These are phyloP conservation scores for Saccharomycopsis schoenii DNA, from an alignment of 805 yeast species.

Conservation along the genomic window DNA sequence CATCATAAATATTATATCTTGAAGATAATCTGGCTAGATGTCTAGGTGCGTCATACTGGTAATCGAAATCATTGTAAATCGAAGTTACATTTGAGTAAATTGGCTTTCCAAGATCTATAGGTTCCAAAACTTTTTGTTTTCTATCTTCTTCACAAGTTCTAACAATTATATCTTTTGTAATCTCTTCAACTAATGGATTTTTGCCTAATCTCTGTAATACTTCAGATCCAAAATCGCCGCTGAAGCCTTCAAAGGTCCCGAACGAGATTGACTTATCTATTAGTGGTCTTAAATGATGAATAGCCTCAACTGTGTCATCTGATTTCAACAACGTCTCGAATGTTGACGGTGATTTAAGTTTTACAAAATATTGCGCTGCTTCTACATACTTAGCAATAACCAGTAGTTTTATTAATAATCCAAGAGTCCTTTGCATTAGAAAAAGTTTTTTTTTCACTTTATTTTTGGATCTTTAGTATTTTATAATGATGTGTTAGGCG, in stretches of 20 bases:
- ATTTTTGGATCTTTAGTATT: neutral
- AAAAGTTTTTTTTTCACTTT: neutral
- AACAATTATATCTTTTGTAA: constrained; percentile 57
- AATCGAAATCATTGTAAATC: constrained; percentile 15
- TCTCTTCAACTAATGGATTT: constrained; percentile 41
- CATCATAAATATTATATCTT: constrained; percentile 7
- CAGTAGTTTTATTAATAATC: neutral
- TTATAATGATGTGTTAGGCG: neutral
- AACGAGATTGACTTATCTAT: constrained; percentile 37
- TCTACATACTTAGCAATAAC: neutral
- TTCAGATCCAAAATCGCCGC: constrained; percentile 34
- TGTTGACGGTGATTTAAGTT: constrained; percentile 15
- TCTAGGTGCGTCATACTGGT: constrained; percentile 46
- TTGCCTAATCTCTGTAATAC: constrained; percentile 10
- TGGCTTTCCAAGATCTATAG: constrained; percentile 10
- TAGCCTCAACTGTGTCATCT: constrained; percentile 14
- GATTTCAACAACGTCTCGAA: constrained; percentile 13
- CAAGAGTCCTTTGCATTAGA: neutral
- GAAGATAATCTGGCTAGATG: constrained; percentile 49
- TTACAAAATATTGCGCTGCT: constrained; percentile 14
- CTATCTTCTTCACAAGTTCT: constrained; percentile 38
- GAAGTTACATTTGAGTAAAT: constrained; percentile 6
- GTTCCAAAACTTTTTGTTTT: constrained; percentile 14
- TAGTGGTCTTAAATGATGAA: constrained; percentile 33
- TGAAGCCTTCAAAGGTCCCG: constrained; percentile 44